Conservation (phyloP, 2,329 filamentous ascomycete species). For the Lecanoromycetidae sp. region DNA sequence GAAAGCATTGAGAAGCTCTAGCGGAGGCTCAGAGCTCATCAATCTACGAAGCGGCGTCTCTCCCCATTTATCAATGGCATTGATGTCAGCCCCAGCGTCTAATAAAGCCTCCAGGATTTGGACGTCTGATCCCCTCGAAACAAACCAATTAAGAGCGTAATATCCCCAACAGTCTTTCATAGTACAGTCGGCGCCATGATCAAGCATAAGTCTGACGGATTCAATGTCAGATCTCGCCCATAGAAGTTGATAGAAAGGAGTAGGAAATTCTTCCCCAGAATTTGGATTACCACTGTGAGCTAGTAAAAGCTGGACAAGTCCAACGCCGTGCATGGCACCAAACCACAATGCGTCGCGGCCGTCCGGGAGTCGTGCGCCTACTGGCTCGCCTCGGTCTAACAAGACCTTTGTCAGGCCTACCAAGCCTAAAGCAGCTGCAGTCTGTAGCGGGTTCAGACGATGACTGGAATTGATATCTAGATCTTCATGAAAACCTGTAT, state of each 20-base stretch:
- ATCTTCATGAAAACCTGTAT: background rate
- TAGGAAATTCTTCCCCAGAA: background rate
- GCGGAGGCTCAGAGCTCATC: background rate
- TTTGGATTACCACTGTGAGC: background rate
- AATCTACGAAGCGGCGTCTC: background rate
- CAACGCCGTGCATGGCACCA: background rate
- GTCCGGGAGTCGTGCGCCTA: background rate
- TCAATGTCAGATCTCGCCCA: background rate
- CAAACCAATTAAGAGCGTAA: background rate
- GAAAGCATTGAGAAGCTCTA: background rate
- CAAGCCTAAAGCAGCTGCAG: background rate
- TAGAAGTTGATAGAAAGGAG: background rate
- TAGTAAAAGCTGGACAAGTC: background rate
- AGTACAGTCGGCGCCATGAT: background rate
- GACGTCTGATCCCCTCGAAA: background rate
- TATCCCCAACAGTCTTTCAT: background rate
- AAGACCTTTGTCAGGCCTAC: background rate
- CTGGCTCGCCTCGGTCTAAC: background rate
- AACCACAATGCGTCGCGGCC: background rate
- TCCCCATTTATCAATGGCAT: background rate
- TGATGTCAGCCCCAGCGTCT: background rate
- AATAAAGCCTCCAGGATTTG: background rate
- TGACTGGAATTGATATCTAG: background rate
- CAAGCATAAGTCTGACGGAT: slow-evolving; percentile 1
- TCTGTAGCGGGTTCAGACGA: background rate